These are phyloP conservation scores for Bothriochloa decipiens DNA, from an alignment of 176 grass and related monocot species.

Conservation along the genomic window DNA sequence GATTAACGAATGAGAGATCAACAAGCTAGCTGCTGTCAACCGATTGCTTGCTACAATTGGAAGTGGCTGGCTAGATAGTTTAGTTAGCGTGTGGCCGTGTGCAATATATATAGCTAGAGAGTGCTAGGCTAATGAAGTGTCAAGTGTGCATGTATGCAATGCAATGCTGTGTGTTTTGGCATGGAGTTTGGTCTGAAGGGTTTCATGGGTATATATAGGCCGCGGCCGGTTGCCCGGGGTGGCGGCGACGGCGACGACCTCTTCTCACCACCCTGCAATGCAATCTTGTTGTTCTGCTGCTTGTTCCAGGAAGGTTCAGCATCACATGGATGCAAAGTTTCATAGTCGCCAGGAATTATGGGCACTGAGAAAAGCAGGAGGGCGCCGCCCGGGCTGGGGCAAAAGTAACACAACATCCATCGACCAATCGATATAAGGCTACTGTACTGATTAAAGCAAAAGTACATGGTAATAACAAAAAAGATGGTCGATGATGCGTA, in stretches of 20 bases:
- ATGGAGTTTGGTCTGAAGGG: slow-evolving; percentile 58
- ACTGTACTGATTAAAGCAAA: slow-evolving; percentile 51
- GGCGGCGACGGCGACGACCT: not conserved
- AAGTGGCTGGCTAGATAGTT: not conserved
- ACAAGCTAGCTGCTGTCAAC: not conserved
- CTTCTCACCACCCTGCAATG: too few species aligned
- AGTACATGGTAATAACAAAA: slow-evolving; percentile 38
- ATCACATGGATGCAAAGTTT: slow-evolving; percentile 49
- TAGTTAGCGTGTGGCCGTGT: too few species aligned
- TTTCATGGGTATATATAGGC: slow-evolving; percentile 74
- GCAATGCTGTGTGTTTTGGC: slow-evolving; percentile 50
- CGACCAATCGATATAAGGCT: slow-evolving; percentile 12
- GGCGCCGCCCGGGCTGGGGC: too few species aligned
- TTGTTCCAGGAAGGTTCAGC: slow-evolving; percentile 54
- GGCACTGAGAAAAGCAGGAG: slow-evolving; percentile 7
- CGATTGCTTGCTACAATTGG: not conserved
- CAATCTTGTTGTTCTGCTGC: not conserved
- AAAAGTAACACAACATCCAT: slow-evolving; percentile 30
- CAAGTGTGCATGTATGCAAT: not conserved
- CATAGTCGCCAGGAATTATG: slow-evolving; percentile 39
- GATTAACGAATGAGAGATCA: not conserved
- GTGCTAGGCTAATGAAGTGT: not conserved
- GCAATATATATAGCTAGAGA: not conserved
- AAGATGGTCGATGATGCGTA: slow-evolving; percentile 17
- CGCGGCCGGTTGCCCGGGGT: not conserved